phyloP scores from a whole-genome alignment of 495 filamentous ascomycete genomes.

The Neurospora hispaniola region DNA sequence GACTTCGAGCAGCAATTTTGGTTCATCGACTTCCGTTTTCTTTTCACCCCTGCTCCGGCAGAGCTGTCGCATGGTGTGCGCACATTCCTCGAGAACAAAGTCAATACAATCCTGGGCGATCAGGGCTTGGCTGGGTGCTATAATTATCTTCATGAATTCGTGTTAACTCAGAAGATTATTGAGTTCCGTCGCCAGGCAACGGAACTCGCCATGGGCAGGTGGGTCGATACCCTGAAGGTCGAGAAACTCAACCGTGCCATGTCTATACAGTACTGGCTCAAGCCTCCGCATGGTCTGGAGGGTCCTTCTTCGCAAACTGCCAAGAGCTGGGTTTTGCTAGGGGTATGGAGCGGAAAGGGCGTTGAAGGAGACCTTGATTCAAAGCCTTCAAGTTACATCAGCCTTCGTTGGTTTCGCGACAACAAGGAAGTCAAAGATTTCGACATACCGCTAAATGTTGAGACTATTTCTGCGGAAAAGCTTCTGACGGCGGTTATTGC shows the following conservation, averaged over 20 bases:
- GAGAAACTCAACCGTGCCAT: constrained; percentile 69
- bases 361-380: constrained; percentile 21
- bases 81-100: constrained; percentile 52
- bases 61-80: constrained; percentile 50
- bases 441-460: constrained; percentile 53
- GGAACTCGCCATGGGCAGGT: constrained; percentile 53
- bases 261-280: constrained; percentile 82
- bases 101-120: constrained; percentile 54
- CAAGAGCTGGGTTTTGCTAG: constrained; percentile 89
- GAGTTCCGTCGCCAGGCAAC: constrained; percentile 66
- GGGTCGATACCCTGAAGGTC: constrained; percentile 64
- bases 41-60: constrained; percentile 57
- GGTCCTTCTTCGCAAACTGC: constrained; percentile 33
- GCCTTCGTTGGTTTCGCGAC: constrained; percentile 76
- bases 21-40: constrained; percentile 83
- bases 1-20: constrained; percentile 71
- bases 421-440: constrained; percentile 58
- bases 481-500: constrained; percentile 67
- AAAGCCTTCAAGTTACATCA: constrained; percentile 40
- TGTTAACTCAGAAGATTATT: constrained; percentile 78
- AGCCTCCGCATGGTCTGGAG: constrained; percentile 28
- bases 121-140: constrained; percentile 70
- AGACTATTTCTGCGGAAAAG: constrained; percentile 56
- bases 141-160: constrained; percentile 70
- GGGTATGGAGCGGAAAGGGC: constrained; percentile 53